Base-by-base conservation (phyloP, 2,329 filamentous ascomycete species). In the Pyrenophora seminiperda region DNA sequence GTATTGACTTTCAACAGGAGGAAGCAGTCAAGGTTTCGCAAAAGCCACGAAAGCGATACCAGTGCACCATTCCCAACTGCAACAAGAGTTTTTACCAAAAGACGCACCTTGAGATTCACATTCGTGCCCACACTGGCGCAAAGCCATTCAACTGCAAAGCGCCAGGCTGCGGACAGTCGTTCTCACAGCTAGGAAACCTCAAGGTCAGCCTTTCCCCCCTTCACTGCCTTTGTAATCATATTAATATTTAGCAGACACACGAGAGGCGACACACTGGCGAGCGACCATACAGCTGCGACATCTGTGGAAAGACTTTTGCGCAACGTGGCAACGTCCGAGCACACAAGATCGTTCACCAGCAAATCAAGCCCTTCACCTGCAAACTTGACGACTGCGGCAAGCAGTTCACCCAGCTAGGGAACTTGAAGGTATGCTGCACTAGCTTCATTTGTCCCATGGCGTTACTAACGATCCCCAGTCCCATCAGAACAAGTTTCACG, bases 401-500 rank as follows among this genome's bases (percentile, higher is more conserved):
- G 77, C 82, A 86, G 34, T 97, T 97, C 69, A 95, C 90, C 0
- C 90, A 95, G 62, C 82, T 93, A 1, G 93, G 93, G 7, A 97
- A 97, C 67, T 82, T 97, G 61, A 97, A 97, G 83, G 89, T 90
- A 66, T 37, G 64, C 29, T 20, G 4, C 18, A 4, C 18, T 2
- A 18, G 4, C 14, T 3, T 7, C 5, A 6, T 9, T 7, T 9
- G 11, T 11, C 18, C 3, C 14, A 17, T 7, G n/a, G 15, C 7
- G 19, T 18, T 33, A 32, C 63, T 70, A 38, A 67, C 45, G 4
- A 10, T 1, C 7, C 19, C 49, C 50, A 91, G 87, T 90, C 88
- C 2, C 93, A 97, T 67, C 91, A 96, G 74, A 97, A 97, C 77
- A 93, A 92, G 67, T 97, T 96, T 70, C 93, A 97, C 73, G 82